Base-by-base conservation (phyloP, 805 yeast species). In the Yarrowia keelungensis region DNA sequence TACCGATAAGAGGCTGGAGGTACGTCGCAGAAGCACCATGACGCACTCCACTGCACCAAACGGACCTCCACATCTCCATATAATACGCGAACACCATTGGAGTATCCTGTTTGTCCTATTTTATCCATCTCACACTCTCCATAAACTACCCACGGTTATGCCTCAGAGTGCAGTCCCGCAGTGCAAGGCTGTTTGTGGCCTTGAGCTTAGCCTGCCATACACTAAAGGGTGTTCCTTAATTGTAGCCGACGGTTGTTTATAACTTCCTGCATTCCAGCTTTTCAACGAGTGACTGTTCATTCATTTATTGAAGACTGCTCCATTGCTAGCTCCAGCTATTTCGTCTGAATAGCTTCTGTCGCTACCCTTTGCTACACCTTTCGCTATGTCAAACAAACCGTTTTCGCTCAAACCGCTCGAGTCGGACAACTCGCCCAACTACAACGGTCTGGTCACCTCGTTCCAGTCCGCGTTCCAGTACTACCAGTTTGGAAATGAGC, bases 401-500 rank as follows among this genome's bases (percentile, higher is more conserved):
- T 41, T 56, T 7, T 56, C 62, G 47, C 47, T 56, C 46, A 41
- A 41, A n/a, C 47, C 62, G 4, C 16, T 56, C 2, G 47, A 53
- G 4, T 39, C 59, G 10, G 22, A 22, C 47, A n/a, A 15, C 62
- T 15, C 53, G 1, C 53, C 46, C 9, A 54, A 15, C 19, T 22
- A 56, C 47, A 41, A 56, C 47, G 10, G 26, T 2, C 47, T 56
- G 47, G 32, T 22, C 45, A 2, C 35, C 5, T 16, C 56, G 8
- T 32, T 53, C 36, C 39, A 41, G 39, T 19, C 62, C 9, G n/a
- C 62, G 9, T 56, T 41, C 15, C 47, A 41, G 47, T 42, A 56
- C 47, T 56, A 56, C 47, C 62, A 53, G 45, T 38, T 38, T 39
- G 59, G 59, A 3, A 7, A 56, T n/a, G 62, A 56, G 38, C 39